A percentile compares a stretch with the other conserved stretches of the same genome.
Evolutionary conservation across 768 basidiomycete species (phyloP).

Genomic region (Lactarius sanguifluus): DNA sequence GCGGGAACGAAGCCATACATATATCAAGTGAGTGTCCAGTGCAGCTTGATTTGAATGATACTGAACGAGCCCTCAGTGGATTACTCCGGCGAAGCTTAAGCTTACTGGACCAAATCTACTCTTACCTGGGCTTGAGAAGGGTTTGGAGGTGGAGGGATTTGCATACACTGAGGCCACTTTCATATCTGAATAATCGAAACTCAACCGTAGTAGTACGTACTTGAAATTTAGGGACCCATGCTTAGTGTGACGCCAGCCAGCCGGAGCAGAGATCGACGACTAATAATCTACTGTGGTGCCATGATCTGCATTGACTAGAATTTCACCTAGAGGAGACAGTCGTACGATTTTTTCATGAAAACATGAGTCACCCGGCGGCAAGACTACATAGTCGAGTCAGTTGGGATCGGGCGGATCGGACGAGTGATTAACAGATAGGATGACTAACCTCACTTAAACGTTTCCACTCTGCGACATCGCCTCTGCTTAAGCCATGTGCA

Average conservation of each 20-base stretch:
- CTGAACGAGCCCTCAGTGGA: constrained; percentile 45
- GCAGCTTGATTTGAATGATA: neutral
- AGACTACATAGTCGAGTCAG: neutral
- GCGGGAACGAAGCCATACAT: constrained; percentile 92
- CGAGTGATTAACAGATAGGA: neutral
- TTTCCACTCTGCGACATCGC: neutral
- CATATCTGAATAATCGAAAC: constrained; percentile 51
- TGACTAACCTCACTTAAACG: constrained; percentile 3
- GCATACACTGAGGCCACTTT: constrained; percentile 92
- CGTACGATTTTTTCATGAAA: too few species aligned
- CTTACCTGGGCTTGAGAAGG: constrained; percentile 43
- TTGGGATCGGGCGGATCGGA: neutral
- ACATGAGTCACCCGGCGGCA: neutral
- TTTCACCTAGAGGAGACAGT: too few species aligned
- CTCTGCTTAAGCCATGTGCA: constrained; percentile 21
- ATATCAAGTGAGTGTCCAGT: constrained; percentile 69
- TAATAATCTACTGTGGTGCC: too few species aligned
- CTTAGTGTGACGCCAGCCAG: neutral
- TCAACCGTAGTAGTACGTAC: neutral
- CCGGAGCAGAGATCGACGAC: neutral
- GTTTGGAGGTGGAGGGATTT: constrained; percentile 56
- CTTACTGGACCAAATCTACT: constrained; percentile 46
- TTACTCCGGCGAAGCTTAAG: constrained; percentile 52
- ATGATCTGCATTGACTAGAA: too few species aligned
- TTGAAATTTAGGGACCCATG: neutral